Percentiles rank a stretch among this genome's conserved stretches.
Evolutionary conservation across 495 filamentous ascomycete genomes (phyloP).

Genomic region (Rostrohypoxylon terebratum): DNA sequence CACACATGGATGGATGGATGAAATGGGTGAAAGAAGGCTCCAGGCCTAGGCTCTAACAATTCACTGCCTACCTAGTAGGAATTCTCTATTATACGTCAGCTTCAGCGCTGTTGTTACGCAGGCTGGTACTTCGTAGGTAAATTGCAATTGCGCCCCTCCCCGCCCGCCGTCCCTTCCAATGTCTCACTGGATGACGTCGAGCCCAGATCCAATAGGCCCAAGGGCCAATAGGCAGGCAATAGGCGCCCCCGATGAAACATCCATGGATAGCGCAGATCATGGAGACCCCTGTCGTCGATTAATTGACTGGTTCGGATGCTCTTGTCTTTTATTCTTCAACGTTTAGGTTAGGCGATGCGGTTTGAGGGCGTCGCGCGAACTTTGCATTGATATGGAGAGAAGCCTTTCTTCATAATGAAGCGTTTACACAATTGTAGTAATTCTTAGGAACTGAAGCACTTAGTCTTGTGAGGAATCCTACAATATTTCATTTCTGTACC

Average conservation of each 20-base stretch:
- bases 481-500: too few relatives aligned
- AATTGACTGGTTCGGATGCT: conserved; percentile 39
- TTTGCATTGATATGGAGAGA: conserved; percentile 1
- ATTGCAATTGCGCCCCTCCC: conserved; percentile 2
- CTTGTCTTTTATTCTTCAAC: conserved; percentile 10
- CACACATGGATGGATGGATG: too few relatives aligned
- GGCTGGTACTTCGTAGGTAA: too few relatives aligned
- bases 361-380: conserved; percentile 20
- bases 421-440: not conserved
- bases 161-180: conserved; percentile 5
- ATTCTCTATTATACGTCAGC: conserved; percentile 3
- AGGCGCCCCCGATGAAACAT: conserved; percentile 40
- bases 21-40: not conserved
- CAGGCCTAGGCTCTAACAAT: not conserved
- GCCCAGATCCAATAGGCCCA: conserved; percentile 30
- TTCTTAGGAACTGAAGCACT: too few relatives aligned
- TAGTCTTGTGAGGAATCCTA: too few relatives aligned
- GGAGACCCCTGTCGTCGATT: conserved; percentile 32
- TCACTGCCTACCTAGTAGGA: not conserved
- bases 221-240: too few relatives aligned
- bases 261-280: conserved; percentile 34
- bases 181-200: conserved; percentile 39
- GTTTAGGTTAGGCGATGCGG: conserved; percentile 8
- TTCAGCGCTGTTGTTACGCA: conserved; percentile 1
- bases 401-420: not conserved